Evolutionary conservation across 345 rosid genomes (phyloP), one percentile per base, ranked within the genome.

Genomic region (Lagerstroemia speciosa): DNA sequence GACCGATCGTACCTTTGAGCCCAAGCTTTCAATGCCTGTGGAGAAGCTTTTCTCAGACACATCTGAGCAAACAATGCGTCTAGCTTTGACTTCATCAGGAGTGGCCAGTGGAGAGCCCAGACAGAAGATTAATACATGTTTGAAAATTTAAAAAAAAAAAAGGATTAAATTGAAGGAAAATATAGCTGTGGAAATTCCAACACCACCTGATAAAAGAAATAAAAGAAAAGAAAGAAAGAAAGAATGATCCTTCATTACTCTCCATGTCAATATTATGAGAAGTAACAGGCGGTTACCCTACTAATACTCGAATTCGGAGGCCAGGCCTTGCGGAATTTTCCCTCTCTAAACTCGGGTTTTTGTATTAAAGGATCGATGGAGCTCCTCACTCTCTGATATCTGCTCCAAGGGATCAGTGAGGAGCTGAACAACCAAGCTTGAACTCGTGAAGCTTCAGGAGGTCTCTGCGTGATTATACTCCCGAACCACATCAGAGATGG

Each of bases 241-340:
- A 65, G 24, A 66, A 5, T 57, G 19, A 12, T 58, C 34, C 33
- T 58, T 27, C 30, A 34, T 30, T 57, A 27, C 46, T 2, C 6
- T 41, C 19, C 63, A 50, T 31, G 43, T 27, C 7, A 62, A 24
- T 6, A 62, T 30, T 33, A 53, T 38, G 32, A 52, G 38, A 48
- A 48, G 46, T 41, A 41, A 24, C 66, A 66, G 58, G 69, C 58
- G 67, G 43, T 64, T 71, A 71, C 68, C 68, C 58, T 45, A 71
- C 50, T 50, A 33, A 8, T 26, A 31, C 36, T 36, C 45, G 45
- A 32, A 48, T 48, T 16, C 0, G 38, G 2, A 2, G 38, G 38
- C 38, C n/a, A n/a, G n/a, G n/a, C n/a, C n/a, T n/a, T n/a, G 2
- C 30, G 12, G 61, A 7, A 26, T 8, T 16, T 24, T n/a, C 20